Conservation (phyloP, 768 basidiomycete species). For the Mycena venus region DNA sequence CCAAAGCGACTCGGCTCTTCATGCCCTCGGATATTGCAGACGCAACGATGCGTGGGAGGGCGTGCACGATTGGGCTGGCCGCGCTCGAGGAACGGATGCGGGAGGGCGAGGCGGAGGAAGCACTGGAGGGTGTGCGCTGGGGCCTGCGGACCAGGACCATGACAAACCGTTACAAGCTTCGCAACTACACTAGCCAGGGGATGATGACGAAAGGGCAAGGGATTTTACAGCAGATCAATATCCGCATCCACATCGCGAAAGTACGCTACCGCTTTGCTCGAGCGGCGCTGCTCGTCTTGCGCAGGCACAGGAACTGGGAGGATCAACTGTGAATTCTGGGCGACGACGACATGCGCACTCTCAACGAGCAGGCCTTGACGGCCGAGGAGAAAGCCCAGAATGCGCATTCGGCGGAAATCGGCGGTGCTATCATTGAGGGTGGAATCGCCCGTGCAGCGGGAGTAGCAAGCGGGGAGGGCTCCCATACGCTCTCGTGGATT, state of each 20-base stretch:
- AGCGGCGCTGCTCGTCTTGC: background rate
- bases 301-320: background rate
- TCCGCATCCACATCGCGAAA: background rate
- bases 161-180: slow-evolving; percentile 1
- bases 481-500: no score
- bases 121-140: slow-evolving; percentile 1
- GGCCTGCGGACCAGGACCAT: background rate
- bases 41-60: no score
- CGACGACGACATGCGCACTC: background rate
- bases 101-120: background rate
- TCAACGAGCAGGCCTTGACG: background rate
- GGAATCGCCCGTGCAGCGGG: background rate
- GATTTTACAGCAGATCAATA: background rate
- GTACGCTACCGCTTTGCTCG: background rate
- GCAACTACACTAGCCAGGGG: no score
- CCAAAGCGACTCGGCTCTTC: no score
- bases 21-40: slow-evolving; percentile 1
- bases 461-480: background rate
- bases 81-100: background rate
- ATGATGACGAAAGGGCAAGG: no score
- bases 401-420: background rate
- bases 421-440: background rate
- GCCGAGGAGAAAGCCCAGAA: background rate
- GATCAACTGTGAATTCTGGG: background rate
- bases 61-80: no score